Evolutionary conservation across 1,284 basidiomycete species (phyloP).

Genomic region (Fomitopsis pinicola): DNA sequence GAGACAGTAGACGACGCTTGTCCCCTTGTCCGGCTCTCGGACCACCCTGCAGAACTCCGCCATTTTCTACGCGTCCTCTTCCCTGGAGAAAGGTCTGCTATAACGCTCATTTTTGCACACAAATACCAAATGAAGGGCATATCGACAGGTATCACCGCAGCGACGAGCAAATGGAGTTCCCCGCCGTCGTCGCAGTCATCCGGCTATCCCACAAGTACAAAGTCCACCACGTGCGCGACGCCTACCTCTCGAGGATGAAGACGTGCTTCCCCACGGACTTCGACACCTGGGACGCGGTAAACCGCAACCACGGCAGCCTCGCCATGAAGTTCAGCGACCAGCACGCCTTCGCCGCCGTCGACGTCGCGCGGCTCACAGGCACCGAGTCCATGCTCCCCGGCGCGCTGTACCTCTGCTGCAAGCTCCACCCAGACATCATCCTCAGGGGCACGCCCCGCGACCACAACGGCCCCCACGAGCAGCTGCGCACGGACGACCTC

Average conservation of each 20-base stretch:
- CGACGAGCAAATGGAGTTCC: constrained; percentile 6
- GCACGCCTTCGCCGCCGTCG: not conserved
- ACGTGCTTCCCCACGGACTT: not conserved
- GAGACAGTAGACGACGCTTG: not conserved
- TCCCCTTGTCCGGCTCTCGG: not conserved
- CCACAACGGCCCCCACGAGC: not conserved
- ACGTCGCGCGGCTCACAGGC: not conserved
- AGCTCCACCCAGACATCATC: not conserved
- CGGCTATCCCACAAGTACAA: not conserved
- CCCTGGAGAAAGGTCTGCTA: not conserved
- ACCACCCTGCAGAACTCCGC: not conserved
- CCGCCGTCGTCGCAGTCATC: not conserved
- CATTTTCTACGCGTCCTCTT: not conserved
- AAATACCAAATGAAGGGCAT: too few relatives aligned
- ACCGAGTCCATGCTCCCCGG: not conserved
- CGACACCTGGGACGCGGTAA: not conserved
- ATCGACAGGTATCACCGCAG: not conserved
- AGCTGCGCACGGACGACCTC: not conserved
- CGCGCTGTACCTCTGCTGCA: not conserved
- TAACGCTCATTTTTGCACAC: too few relatives aligned
- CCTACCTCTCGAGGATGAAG: not conserved
- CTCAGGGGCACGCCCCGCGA: not conserved
- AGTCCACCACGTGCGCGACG: not conserved
- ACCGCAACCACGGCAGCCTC: not conserved
- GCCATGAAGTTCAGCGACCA: not conserved